These are phyloP conservation scores for Candida glaebosa DNA, from an alignment of 805 yeast species.

Conservation along the genomic window DNA sequence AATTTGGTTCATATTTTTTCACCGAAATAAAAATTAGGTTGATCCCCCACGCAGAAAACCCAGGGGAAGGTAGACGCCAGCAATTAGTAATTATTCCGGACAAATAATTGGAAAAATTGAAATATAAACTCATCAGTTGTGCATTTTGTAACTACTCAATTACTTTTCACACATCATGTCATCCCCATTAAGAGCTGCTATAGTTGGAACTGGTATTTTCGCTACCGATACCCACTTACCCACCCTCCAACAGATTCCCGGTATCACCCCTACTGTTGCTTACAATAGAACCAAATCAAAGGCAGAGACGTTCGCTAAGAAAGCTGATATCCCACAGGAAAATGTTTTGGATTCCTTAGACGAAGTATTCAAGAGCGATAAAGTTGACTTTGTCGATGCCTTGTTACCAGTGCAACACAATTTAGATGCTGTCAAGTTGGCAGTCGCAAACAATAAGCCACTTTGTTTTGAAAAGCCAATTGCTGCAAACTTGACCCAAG, in stretches of 20 bases:
- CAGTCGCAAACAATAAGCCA: conserved; percentile 73
- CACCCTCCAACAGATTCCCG: conserved; percentile 49
- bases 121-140: too few species aligned
- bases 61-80: background rate
- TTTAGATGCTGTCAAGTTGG: conserved; percentile 62
- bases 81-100: too few species aligned
- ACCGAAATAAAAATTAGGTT: background rate
- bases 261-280: conserved; percentile 62
- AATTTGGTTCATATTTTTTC: too few species aligned
- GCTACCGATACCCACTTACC: conserved; percentile 86
- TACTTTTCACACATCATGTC: conserved; percentile 9
- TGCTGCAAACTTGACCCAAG: conserved; percentile 81
- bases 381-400: conserved; percentile 77
- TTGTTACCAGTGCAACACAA: conserved; percentile 87
- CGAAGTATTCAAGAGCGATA: conserved; percentile 59
- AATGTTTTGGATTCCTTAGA: conserved; percentile 63
- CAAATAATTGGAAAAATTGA: too few species aligned
- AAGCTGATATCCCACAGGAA: conserved; percentile 47
- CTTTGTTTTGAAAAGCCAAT: conserved; percentile 86
- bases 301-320: conserved; percentile 73
- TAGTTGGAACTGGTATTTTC: conserved; percentile 84
- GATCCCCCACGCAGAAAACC: background rate
- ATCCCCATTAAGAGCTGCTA: conserved; percentile 50
- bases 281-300: conserved; percentile 81
- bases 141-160: too few species aligned